Evolutionary conservation across 495 filamentous ascomycete genomes (phyloP), one percentile per base, ranked within the genome.

Genomic region (Hypoxylon subgilvum): DNA sequence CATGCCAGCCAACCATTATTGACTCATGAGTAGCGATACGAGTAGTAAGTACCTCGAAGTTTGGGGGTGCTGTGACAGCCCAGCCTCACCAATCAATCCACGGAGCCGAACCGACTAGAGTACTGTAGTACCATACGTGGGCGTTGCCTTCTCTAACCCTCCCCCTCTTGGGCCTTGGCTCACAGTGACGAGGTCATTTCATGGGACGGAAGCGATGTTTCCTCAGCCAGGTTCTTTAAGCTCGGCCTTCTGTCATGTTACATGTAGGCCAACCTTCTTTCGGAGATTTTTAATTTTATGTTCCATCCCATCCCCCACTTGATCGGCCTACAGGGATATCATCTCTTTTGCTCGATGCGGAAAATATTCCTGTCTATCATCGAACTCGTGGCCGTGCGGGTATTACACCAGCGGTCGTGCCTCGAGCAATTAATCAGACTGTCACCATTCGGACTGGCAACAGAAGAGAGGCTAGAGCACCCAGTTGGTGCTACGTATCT

Each of bases 211-310:
- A 40, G 36, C 42, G 14, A 31, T 17, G 44, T 14, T 31, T 25
- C 38, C 43, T 13, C 2, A 51, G 32, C 58, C 52, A 57, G 18
- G 52, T 51, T 46, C 32, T 31, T 17, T 18, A 43, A 25, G 27
- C 21, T 39, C 22, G 10, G 12, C 32, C 52, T 53, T 42, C 43
- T 59, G 42, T n/a, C n/a, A n/a, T n/a, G n/a, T n/a, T n/a, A n/a
- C n/a, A n/a, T n/a, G n/a, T n/a, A n/a, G 54, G 52, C 53, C 61
- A 58, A 42, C 49, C 54, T 64, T 54, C 54, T 58, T 58, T 64
- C 61, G 61, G 61, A 40, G 54, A 58, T 58, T 59, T 58, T 58
- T 54, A 58, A 64, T 58, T 59, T 64, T 64, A 64, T 46, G 54
- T 58, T 58, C 44, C 61, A 64, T 64, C 8, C 32, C 38, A 16